These are phyloP conservation scores for Salix arbutifolia DNA, from an alignment of 345 rosid genomes.

Conservation along the genomic window DNA sequence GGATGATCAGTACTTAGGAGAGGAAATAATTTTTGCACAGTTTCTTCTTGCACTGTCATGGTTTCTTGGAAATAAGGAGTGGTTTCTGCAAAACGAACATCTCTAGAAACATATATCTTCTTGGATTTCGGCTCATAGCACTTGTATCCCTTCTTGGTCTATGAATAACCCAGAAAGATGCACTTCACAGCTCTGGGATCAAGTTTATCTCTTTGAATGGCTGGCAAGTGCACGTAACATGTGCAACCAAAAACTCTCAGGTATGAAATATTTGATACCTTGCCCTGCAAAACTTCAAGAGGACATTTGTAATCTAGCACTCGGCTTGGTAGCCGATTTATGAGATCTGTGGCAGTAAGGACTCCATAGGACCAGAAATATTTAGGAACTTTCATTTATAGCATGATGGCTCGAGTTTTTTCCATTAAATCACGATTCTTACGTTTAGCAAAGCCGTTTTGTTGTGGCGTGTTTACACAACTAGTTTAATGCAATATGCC, in stretches of 20 bases:
- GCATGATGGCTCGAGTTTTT: too few relatives aligned
- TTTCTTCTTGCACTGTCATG: too few relatives aligned
- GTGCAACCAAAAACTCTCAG: background rate
- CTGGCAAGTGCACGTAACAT: background rate
- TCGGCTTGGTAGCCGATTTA: background rate
- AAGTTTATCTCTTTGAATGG: background rate
- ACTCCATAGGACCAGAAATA: too few relatives aligned
- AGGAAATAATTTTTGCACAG: too few relatives aligned
- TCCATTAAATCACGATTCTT: too few relatives aligned
- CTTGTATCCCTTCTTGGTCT: background rate
- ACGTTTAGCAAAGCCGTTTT: too few relatives aligned
- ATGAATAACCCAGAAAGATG: background rate
- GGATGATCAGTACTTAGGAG: too few relatives aligned
- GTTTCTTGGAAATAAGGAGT: too few relatives aligned
- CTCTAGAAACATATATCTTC: background rate
- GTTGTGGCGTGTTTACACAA: too few relatives aligned
- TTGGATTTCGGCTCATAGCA: background rate
- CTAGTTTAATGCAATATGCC: too few relatives aligned
- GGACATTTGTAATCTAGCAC: background rate
- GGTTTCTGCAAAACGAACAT: background rate
- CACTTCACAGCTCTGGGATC: background rate
- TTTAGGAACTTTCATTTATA: too few relatives aligned
- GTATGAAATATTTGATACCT: background rate
- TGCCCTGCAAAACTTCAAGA: background rate
- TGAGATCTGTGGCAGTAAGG: background rate